Evolutionary conservation across 2,329 filamentous ascomycete species (phyloP), one percentile per base, ranked within the genome.

Genomic region (Claviceps sp.): DNA sequence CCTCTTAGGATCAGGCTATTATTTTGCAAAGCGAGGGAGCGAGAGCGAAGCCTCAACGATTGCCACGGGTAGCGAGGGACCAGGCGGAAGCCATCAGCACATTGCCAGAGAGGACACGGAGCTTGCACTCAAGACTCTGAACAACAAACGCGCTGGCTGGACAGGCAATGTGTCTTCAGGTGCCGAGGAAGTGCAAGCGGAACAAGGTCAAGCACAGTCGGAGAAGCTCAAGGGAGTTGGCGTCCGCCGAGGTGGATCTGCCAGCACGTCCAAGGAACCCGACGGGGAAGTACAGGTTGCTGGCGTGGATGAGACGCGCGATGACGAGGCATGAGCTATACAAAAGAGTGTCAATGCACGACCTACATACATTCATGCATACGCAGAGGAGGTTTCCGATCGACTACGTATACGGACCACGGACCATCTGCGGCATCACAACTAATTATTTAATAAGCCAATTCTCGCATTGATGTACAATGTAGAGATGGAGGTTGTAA

Each of bases 1-100:
- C 58, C 61, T 79, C 11, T 63, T 77, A 7, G 71, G 68, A 3
- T 67, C 67, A 3, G 63, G 60, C 13, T 61, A 59, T 45, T 54
- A 58, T 13, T 58, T 62, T 16, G 51, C 57, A 7, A 60, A 61
- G 46, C 61, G 60, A 16, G 62, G 61, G 4, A 68, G 66, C 46
- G 67, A 69, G 52, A 70, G 67, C 54, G 67, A 69, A 40, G 59
- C 62, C 5, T 69, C 67, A 5, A 63, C 64, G 9, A 56, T 63
- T 34, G 58, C 62, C 2, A 58, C 37, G 9, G 50, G 49, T 4
- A 40, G 48, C n/a, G 51, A 51, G 14, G 47, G 34, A 8, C 37
- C 52, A 2, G 44, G 42, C n/a, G 50, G 48, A 7, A 50, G 54
- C 8, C 59, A 57, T 40, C 62, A 61, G 30, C 63, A 67, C n/a